These are phyloP conservation scores for Hibiscus mutabilis DNA, from an alignment of 345 rosid genomes.

Conservation along the genomic window DNA sequence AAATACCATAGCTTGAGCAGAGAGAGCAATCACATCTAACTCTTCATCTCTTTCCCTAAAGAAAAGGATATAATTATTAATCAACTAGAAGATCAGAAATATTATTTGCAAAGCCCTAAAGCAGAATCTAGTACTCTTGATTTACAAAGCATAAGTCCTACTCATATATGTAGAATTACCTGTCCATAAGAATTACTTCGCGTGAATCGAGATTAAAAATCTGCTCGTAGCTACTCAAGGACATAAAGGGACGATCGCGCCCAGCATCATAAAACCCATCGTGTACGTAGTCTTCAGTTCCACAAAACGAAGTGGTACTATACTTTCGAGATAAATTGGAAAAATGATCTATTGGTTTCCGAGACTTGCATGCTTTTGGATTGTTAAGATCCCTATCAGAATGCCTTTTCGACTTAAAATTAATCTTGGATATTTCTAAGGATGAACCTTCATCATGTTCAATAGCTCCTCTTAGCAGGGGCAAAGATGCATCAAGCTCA, in stretches of 20 bases:
- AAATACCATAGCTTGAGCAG: slow-evolving; percentile 61
- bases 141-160: background rate
- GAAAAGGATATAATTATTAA: background rate
- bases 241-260: slow-evolving; percentile 85
- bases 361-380: slow-evolving; percentile 83
- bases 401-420: slow-evolving; percentile 59
- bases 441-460: slow-evolving; percentile 42
- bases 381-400: slow-evolving; percentile 63
- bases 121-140: background rate
- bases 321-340: slow-evolving; percentile 50
- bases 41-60: slow-evolving; percentile 77
- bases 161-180: slow-evolving; percentile 33
- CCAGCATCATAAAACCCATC: slow-evolving; percentile 99
- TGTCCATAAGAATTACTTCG: slow-evolving; percentile 94
- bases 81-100: background rate
- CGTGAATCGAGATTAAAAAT: slow-evolving; percentile 66
- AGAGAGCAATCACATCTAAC: slow-evolving; percentile 66
- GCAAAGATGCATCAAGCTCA: slow-evolving; percentile 32
- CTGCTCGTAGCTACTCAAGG: slow-evolving; percentile 53
- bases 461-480: slow-evolving; percentile 16
- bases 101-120: background rate
- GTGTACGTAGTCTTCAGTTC: slow-evolving; percentile 62
- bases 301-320: slow-evolving; percentile 61
- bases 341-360: slow-evolving; percentile 43
- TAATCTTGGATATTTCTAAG: slow-evolving; percentile 31